Evolutionary conservation across 1,139 yeast species (phyloP), one percentile per base, ranked within the genome.

Genomic region (Nadsonia starkeyi-henricii): DNA sequence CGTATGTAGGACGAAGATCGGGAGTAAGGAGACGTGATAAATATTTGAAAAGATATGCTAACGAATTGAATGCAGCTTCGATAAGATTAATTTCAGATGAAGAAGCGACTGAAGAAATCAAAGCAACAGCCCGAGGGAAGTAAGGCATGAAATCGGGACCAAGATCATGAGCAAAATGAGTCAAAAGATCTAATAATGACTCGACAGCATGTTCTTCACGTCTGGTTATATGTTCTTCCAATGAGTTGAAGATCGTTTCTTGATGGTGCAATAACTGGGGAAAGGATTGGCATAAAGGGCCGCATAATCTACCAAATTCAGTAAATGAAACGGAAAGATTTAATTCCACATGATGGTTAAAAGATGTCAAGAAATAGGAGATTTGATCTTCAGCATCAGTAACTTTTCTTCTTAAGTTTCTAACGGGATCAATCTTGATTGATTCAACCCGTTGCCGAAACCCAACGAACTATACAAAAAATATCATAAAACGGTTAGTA

Each of bases 31-130:
- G 68, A 57, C 79, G 75, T 7, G 93, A 75, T 42, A 91, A 69
- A 61, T 89, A 89, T 64, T 91, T 91, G 77, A 91, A 91, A 45
- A 85, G 71, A 62, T 85, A 88, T 15, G 97, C 95, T 53, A 91
- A 65, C 54, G 89, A 73, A 62, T 84, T 86, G 68, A 91, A 91
- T 18, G 80, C 73, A 83, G 88, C 79, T 63, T 91, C 96, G 45
- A 91, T 71, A 0, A 81, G 75, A 50, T 81, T 83, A 26, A 67
- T 54, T 42, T 60, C 57, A 17, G 85, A 73, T 30, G 68, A 68
- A 5, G 74, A 55, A 2, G 85, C 75, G 18, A 85, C 63, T 0
- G 69, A 62, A 2, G 74, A 74, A 45, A 91, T 69, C 30, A 75
- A 58, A 1, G 62, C 56, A 46, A 91, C 66, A 0, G 86, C 67